Evolutionary conservation across 441 rosid genomes (phyloP), one percentile per base, ranked within the genome.

Genomic region (Erodium moschatum): DNA sequence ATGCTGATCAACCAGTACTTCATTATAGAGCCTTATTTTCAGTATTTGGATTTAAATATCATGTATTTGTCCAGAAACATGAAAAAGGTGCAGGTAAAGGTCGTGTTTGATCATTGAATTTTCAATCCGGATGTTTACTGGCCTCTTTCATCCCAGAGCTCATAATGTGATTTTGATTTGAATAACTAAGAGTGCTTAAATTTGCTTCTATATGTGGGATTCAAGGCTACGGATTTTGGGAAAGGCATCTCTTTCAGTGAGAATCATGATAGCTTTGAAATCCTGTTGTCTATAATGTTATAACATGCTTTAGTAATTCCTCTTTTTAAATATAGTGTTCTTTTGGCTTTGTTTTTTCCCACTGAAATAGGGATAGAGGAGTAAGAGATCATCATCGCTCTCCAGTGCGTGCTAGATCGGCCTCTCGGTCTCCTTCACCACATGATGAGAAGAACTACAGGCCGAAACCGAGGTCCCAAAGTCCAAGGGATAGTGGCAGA

Each of bases 51-150:
- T 81, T 77, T 80, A 74, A 77, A 72, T 84, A 65, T 80, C 75
- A 78, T 83, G 74, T 81, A 73, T 80, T 80, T 87, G 81, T 81
- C 74, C 85, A 65, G 85, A 75, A 79, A 78, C 71, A 70, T 63
- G 67, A 77, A 0, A 24, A 81, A 80, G 82, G 84, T 83, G 76
- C 83, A 85, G 86, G 86, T 87, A 84, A 83, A 81, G 68, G 81
- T 71, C 74, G 71, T 69, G 69, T 76, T 77, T 75, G 72, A 68
- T 77, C 67, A 29, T 72, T 77, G 52, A 77, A 75, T 77, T 65
- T 70, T 75, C 80, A 65, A 76, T 67, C 73, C 74, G 77, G 80
- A 58, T 77, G 75, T 64, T 66, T 48, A 64, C 42, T 60, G 66
- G 71, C 3, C 42, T 60, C 67, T 71, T 56, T 24, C 16, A 27